phyloP scores from a whole-genome alignment of 192 early-diverging fungal genomes.

The Paraglomus brasilianum region DNA sequence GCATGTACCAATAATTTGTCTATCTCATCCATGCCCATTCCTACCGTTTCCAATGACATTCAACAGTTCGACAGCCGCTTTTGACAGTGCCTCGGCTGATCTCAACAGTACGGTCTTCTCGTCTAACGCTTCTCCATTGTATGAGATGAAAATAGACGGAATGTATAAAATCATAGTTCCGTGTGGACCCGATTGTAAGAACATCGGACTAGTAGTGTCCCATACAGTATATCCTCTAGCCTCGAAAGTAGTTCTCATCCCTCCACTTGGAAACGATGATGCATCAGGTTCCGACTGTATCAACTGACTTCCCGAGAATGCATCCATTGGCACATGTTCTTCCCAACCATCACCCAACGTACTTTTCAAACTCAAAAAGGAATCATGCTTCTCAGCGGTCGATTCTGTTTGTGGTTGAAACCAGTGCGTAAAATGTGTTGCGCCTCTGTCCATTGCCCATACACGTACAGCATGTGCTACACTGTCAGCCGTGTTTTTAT shows the following conservation, averaged over 20 bases:
- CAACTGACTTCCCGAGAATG: slow-evolving; percentile 96
- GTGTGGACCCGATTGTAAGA: slow-evolving; percentile 89
- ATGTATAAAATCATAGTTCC: slow-evolving; percentile 93
- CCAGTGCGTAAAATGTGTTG: slow-evolving; percentile 99
- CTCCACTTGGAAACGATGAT: slow-evolving; percentile 98
- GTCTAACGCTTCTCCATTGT: slow-evolving; percentile 98
- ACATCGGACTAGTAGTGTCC: slow-evolving; percentile 98
- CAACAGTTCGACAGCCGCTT: slow-evolving; percentile 76
- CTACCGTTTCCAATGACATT: slow-evolving; percentile 69
- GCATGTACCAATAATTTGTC: neutral
- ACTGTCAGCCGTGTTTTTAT: slow-evolving; percentile 94
- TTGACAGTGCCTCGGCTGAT: slow-evolving; percentile 85
- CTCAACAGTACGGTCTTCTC: slow-evolving; percentile 97
- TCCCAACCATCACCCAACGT: slow-evolving; percentile 80
- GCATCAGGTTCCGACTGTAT: slow-evolving; percentile 99
- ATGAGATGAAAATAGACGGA: slow-evolving; percentile 97
- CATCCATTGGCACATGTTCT: slow-evolving; percentile 88
- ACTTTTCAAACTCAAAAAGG: slow-evolving; percentile 89
- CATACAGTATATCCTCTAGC: slow-evolving; percentile 99
- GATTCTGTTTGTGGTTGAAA: slow-evolving; percentile 99
- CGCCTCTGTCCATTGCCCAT: slow-evolving; percentile 97
- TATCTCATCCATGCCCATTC: slow-evolving; percentile 21
- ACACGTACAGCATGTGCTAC: slow-evolving; percentile 97
- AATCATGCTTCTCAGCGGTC: slow-evolving; percentile 99
- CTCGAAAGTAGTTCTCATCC: slow-evolving; percentile 98